Evolutionary conservation across 441 rosid species (phyloP).

Genomic region (Pelargonium fulgidum): DNA sequence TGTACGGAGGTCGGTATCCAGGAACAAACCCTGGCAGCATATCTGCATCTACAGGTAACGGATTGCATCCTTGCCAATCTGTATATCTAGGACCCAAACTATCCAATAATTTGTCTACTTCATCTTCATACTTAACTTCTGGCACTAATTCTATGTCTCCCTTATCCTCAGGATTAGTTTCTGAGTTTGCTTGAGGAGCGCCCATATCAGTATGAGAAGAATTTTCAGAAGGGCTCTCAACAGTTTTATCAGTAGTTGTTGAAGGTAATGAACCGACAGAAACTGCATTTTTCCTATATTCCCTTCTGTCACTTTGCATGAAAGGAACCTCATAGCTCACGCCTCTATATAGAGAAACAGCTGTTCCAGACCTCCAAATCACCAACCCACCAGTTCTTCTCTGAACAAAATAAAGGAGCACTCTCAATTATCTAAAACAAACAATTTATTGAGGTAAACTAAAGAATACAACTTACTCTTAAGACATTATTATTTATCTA

Average conservation of each 20-base stretch:
- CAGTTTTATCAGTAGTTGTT: constrained; percentile 21
- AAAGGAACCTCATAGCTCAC: constrained; percentile 55
- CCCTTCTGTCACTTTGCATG: constrained; percentile 33
- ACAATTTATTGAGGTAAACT: neutral
- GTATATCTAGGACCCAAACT: constrained; percentile 74
- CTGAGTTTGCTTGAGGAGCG: constrained; percentile 27
- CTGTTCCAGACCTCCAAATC: constrained; percentile 87
- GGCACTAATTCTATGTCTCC: constrained; percentile 23
- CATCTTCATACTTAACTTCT: constrained; percentile 62
- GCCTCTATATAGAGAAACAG: constrained; percentile 67
- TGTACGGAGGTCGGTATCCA: constrained; percentile 76
- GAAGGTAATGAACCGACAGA: constrained; percentile 17
- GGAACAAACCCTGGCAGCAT: constrained; percentile 71
- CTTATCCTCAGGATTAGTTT: constrained; percentile 24
- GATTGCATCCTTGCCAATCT: constrained; percentile 77
- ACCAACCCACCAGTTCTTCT: constrained; percentile 94
- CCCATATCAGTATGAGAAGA: constrained; percentile 24
- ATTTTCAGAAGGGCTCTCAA: constrained; percentile 18
- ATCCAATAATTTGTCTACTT: constrained; percentile 63
- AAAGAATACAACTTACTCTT: neutral
- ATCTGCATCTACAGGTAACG: constrained; percentile 89
- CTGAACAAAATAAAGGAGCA: constrained; percentile 30
- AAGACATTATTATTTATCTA: neutral
- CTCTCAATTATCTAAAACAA: neutral
- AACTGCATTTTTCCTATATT: constrained; percentile 27